phyloP scores from a whole-genome alignment of 2,329 filamentous ascomycete genomes.

The Hypomyces rosellus region DNA sequence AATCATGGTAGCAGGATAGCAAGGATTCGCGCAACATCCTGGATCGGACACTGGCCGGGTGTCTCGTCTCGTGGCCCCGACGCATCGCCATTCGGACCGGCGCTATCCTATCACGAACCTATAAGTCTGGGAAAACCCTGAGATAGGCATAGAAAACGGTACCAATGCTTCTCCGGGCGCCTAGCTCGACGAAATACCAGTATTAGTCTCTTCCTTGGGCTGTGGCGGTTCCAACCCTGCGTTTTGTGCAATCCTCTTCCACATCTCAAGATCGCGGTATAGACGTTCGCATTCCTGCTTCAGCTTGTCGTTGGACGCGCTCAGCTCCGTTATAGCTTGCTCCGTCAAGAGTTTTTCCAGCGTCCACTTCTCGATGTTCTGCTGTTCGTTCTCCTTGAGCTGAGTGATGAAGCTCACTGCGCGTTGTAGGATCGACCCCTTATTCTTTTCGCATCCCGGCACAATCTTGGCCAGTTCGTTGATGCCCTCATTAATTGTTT shows the following conservation, averaged over 20 bases:
- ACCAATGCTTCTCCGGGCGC: conserved; percentile 15
- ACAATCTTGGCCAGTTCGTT: conserved; percentile 98
- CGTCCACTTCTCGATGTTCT: conserved; percentile 93
- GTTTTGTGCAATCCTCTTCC: conserved; percentile 63
- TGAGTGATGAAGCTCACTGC: conserved; percentile 93
- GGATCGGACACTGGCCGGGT: neutral
- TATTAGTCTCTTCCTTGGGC: conserved; percentile 30
- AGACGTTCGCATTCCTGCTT: conserved; percentile 73
- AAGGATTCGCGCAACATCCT: too few species aligned
- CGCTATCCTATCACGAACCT: neutral
- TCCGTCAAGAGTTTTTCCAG: conserved; percentile 85
- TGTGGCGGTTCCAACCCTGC: conserved; percentile 46
- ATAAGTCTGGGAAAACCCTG: neutral
- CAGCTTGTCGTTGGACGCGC: conserved; percentile 78
- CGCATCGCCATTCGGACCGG: too few species aligned
- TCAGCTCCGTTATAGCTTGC: conserved; percentile 83
- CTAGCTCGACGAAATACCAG: conserved; percentile 24
- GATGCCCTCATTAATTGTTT: conserved; percentile 98
- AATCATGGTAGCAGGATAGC: too few species aligned
- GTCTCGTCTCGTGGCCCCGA: neutral
- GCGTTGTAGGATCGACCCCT: conserved; percentile 89
- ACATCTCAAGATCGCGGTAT: conserved; percentile 71
- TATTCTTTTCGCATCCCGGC: conserved; percentile 97
- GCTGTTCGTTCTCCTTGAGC: conserved; percentile 86
- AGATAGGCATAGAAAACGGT: conserved; percentile 9